These are phyloP conservation scores for Phytophthora quininea DNA, from an alignment of 352 stramenopile genomes.

Conservation along the genomic window DNA sequence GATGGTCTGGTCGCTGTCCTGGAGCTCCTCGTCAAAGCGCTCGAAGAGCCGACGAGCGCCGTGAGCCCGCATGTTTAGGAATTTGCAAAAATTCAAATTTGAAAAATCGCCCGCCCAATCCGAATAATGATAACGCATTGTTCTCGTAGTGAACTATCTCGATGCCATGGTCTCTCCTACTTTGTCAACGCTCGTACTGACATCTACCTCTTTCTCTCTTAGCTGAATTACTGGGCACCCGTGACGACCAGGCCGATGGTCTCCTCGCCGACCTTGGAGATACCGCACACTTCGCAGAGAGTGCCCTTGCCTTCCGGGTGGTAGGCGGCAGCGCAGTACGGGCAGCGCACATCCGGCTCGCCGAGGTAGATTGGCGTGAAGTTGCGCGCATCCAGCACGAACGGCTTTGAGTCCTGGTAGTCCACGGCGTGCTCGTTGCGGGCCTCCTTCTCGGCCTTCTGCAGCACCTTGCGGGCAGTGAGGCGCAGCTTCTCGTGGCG, in stretches of 20 bases:
- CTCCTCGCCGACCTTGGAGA: conserved; percentile 94
- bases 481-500: conserved; percentile 94
- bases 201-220: conserved; percentile 5
- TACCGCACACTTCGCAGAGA: conserved; percentile 93
- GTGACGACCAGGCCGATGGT: conserved; percentile 95
- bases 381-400: conserved; percentile 94
- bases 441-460: conserved; percentile 98
- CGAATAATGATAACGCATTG: conserved; percentile 17
- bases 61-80: conserved; percentile 17
- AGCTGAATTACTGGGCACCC: conserved; percentile 42
- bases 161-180: neutral
- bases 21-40: conserved; percentile 59
- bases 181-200: conserved; percentile 3
- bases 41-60: conserved; percentile 40
- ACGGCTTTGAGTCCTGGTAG: conserved; percentile 97
- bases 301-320: conserved; percentile 84
- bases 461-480: conserved; percentile 97
- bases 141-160: conserved; percentile 7
- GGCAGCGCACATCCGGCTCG: conserved; percentile 90
- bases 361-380: conserved; percentile 97
- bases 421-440: conserved; percentile 98
- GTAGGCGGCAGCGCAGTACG: conserved; percentile 96
- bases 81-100: conserved; percentile 22
- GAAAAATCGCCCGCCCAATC: conserved; percentile 1
- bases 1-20: conserved; percentile 78